Percentiles rank a stretch among this genome's conserved stretches.
These are phyloP conservation scores for Moricandia arvensis DNA, from an alignment of 345 rosid genomes.

Conservation along the genomic window DNA sequence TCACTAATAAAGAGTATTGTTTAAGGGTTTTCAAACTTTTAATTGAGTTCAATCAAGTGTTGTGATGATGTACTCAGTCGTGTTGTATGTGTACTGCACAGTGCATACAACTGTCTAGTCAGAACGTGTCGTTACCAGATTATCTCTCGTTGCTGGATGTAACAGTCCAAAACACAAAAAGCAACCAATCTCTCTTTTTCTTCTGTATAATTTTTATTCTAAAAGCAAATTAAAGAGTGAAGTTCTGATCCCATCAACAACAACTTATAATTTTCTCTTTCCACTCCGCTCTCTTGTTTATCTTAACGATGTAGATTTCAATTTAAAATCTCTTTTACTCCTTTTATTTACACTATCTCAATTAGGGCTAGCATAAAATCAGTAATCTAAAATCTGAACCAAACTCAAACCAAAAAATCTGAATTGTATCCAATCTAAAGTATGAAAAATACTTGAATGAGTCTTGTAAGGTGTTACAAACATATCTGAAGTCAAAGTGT, in stretches of 20 bases:
- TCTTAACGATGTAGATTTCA: background rate
- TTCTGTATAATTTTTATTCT: background rate
- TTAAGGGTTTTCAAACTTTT: background rate
- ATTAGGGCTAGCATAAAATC: too few species aligned
- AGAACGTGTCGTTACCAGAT: slow-evolving; percentile 31
- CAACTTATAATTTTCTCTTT: slow-evolving; percentile 8
- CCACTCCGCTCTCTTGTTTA: slow-evolving; percentile 5
- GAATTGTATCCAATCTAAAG: too few species aligned
- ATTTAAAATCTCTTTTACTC: background rate
- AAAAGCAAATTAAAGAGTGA: background rate
- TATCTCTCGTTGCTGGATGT: slow-evolving; percentile 16
- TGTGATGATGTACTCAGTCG: slow-evolving; percentile 9
- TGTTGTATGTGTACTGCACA: slow-evolving; percentile 20
- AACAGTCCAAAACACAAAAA: slow-evolving; percentile 27
- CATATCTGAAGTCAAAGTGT: too few species aligned
- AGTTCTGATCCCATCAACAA: slow-evolving; percentile 16
- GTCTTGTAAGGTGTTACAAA: too few species aligned
- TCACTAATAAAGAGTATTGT: background rate
- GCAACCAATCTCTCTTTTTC: background rate
- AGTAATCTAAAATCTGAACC: too few species aligned
- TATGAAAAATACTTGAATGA: too few species aligned
- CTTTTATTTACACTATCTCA: background rate
- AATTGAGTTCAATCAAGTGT: slow-evolving; percentile 18
- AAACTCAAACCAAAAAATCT: too few species aligned
- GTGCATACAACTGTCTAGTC: slow-evolving; percentile 30